Base-by-base conservation (phyloP, 2,329 filamentous ascomycete species). In the Sphaerulina vaccinii region DNA sequence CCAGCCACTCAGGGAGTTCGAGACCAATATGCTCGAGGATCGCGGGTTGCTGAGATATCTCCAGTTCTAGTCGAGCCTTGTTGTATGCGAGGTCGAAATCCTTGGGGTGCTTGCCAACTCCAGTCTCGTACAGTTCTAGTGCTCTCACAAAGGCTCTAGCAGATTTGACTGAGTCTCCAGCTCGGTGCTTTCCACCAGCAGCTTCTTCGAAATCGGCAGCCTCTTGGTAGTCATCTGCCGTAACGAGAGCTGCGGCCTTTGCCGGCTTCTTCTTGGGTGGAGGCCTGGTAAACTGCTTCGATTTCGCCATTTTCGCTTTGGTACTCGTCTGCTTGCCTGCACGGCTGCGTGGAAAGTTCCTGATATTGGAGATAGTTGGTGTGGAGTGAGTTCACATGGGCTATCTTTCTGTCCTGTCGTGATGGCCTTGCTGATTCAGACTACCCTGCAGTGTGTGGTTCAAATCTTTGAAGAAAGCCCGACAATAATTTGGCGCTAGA, bases 41-140 rank as follows among this genome's bases (percentile, higher is more conserved):
- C 54, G 80, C 77, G 3, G 80, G 79, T 66, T 88, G 81, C 56
- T 87, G 85, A 16, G 83, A 82, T 52, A 88, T 79, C 64, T 86
- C 83, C 63, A 87, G 83, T 66, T 88, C 79, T 24, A 88, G 76
- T 56, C 84, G 78, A 21, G 86, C 85, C 81, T 87, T 88, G 68
- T 89, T 89, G 67, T 89, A 89, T 9, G 85, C 85, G 29, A 89
- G 74, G 69, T 89, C 86, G 68, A 88, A 85, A 16, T 78, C 83
- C 8, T 66, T 64, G 1, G 85, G 83, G 64, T 82, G 83, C 54
- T 75, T 80, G 42, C 72, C 71, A 24, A 89, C 65, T 10, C 83
- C 86, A 47, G 81, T 77, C 56, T 83, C 79, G 63, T 89, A 90
- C 38, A 77, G 75, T 45, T 86, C 79, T 46, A 88, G 78, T 10